phyloP scores from a whole-genome alignment of 2,329 filamentous ascomycete species.

The Colletotrichum kahawae region DNA sequence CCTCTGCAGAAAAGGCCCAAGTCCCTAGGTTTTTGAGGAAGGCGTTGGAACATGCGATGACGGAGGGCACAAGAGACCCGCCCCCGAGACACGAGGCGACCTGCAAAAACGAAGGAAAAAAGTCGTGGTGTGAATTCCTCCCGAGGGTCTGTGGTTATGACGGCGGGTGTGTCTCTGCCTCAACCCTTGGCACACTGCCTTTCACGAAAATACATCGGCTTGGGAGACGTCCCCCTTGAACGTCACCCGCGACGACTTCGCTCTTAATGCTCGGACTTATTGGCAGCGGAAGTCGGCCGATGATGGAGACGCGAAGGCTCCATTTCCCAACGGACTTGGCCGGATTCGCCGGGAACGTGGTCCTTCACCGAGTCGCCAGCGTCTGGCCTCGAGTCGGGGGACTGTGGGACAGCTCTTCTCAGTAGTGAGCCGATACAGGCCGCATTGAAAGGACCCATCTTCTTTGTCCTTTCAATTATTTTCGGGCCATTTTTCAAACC shows the following conservation, averaged over 20 bases:
- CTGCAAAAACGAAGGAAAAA: background rate
- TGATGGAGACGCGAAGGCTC: background rate
- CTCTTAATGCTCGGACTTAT: background rate
- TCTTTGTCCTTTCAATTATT: background rate
- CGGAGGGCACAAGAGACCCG: background rate
- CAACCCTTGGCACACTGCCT: background rate
- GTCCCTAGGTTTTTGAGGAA: background rate
- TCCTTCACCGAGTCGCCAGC: background rate
- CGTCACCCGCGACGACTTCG: background rate
- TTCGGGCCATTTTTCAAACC: background rate
- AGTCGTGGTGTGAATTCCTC: background rate
- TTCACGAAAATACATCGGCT: background rate
- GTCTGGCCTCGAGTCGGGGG: slow-evolving; percentile 7
- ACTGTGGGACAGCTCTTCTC: background rate
- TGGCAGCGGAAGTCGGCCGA: background rate
- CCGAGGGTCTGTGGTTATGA: background rate
- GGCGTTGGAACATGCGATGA: background rate
- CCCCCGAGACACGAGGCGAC: background rate
- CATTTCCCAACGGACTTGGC: background rate
- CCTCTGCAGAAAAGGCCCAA: background rate
- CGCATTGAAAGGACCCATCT: slow-evolving; percentile 4
- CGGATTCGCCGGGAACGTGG: background rate
- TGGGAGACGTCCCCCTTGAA: background rate
- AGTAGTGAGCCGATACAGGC: slow-evolving; percentile 3
- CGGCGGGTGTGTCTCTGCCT: background rate